phyloP scores from a whole-genome alignment of 2,329 filamentous ascomycete species.

The Cordyceps tenuipes region DNA sequence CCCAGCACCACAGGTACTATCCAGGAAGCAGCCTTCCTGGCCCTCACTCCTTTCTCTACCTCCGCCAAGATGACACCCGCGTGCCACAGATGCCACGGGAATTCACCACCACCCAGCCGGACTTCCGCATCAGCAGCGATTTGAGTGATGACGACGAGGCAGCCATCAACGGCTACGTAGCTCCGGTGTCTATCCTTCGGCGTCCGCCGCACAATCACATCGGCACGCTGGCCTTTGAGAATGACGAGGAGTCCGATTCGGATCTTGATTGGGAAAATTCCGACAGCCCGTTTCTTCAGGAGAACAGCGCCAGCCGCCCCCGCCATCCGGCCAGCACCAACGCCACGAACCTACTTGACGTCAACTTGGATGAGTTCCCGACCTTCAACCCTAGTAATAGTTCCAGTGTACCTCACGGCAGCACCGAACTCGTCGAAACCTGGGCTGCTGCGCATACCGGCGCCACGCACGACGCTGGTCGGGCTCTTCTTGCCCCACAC shows the following conservation, averaged over 20 bases:
- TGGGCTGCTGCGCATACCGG: slow-evolving; percentile 43
- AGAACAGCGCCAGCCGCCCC: neutral
- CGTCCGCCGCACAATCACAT: slow-evolving; percentile 41
- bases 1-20: slow-evolving; percentile 17
- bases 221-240: slow-evolving; percentile 47
- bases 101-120: slow-evolving; percentile 39
- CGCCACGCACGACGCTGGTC: slow-evolving; percentile 48
- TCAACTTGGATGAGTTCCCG: slow-evolving; percentile 13
- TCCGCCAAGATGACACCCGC: slow-evolving; percentile 32
- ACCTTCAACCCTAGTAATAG: neutral
- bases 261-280: slow-evolving; percentile 24
- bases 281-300: slow-evolving; percentile 18
- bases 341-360: neutral
- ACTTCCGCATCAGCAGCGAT: slow-evolving; percentile 49
- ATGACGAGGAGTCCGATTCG: slow-evolving; percentile 27
- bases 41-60: slow-evolving; percentile 31
- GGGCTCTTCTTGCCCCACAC: slow-evolving; percentile 59
- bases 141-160: slow-evolving; percentile 53
- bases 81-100: slow-evolving; percentile 50
- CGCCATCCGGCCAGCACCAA: slow-evolving; percentile 2
- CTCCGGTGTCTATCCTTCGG: slow-evolving; percentile 20
- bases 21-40: too few relatives aligned
- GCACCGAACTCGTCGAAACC: slow-evolving; percentile 23
- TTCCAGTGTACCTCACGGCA: slow-evolving; percentile 8
- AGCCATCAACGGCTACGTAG: slow-evolving; percentile 5